These are phyloP conservation scores for Clavispora vitiphila DNA, from an alignment of 805 yeast genomes.

Conservation along the genomic window DNA sequence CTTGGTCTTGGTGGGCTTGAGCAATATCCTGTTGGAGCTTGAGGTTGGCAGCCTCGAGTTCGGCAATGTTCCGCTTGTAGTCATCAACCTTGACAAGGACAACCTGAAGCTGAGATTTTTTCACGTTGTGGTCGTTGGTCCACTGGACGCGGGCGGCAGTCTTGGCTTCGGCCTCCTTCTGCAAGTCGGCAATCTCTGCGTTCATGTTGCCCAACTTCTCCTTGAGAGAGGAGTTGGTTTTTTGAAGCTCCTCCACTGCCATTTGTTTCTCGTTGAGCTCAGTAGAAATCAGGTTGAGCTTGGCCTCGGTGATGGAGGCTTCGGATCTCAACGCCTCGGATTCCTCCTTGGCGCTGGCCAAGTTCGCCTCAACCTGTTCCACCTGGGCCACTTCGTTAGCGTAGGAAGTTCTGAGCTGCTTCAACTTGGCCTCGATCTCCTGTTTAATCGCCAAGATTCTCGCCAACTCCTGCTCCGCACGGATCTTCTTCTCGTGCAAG, in stretches of 20 bases:
- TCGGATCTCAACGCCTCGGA: constrained; percentile 67
- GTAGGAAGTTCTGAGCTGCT: constrained; percentile 61
- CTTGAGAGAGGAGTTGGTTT: constrained; percentile 57
- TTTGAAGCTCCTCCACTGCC: constrained; percentile 62
- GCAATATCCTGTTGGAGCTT: constrained; percentile 21
- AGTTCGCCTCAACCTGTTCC: constrained; percentile 60
- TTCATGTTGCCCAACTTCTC: constrained; percentile 65
- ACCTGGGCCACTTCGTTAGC: constrained; percentile 76
- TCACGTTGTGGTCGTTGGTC: constrained; percentile 58
- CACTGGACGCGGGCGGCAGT: constrained; percentile 57
- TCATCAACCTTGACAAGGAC: constrained; percentile 47
- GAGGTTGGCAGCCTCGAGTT: constrained; percentile 20
- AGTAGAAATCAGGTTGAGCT: constrained; percentile 61
- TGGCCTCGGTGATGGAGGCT: constrained; percentile 73
- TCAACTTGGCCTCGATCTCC: constrained; percentile 69
- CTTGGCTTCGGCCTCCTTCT: constrained; percentile 49
- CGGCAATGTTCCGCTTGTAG: constrained; percentile 24
- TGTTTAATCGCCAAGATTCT: constrained; percentile 60
- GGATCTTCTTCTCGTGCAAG: constrained; percentile 62
- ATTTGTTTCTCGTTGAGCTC: constrained; percentile 58
- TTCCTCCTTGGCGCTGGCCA: constrained; percentile 59
- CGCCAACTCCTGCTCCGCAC: constrained; percentile 75
- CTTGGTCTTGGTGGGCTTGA: neutral
- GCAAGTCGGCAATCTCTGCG: constrained; percentile 58
- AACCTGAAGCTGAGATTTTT: constrained; percentile 64